Evolutionary conservation across 805 yeast species (phyloP), one percentile per base, ranked within the genome.

Genomic region (Cyberlindnera bimundalis): DNA sequence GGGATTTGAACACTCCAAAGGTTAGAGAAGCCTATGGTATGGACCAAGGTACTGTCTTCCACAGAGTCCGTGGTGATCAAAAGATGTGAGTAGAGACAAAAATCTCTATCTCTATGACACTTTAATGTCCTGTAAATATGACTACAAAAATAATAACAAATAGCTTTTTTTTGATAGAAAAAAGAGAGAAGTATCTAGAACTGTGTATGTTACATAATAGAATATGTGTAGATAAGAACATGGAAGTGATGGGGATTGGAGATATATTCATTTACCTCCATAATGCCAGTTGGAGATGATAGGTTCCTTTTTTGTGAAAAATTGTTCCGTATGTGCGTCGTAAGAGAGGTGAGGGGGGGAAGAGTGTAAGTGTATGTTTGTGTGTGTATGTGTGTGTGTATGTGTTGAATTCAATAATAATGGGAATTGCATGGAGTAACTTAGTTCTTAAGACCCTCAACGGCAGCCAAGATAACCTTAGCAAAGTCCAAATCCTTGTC

Each of bases 401-500:
- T 17, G 16, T 10, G 28, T n/a, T n/a, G n/a, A n/a, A n/a, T n/a
- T n/a, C n/a, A n/a, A n/a, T n/a, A n/a, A n/a, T n/a, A n/a, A n/a
- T n/a, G n/a, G n/a, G n/a, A 23, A 23, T 11, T 8, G 25, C 25
- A 23, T 23, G 17, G 31, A 4, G 9, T 18, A 15, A 20, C 16
- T 42, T 41, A 50, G 39, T 56, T 66, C 56, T 66, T 65, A 51
- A 74, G 59, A 42, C 77, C 74, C 54, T 77, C 81, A 51, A 84
- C 74, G 55, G 83, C 79, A 37, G 78, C 71, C 60, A 81, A 73
- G 56, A 84, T 76, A 35, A 78, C 84, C 50, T 71, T 68, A 40
- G 78, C 96, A 56, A 84, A 76, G 64, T 90, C 98, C 65, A 88
- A 76, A 70, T 89, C 84, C 52, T 95, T 93, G 67, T 89, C 96